These are phyloP conservation scores for Aspergillus pseudoterreus DNA, from an alignment of 2,329 filamentous ascomycete species.

Conservation along the genomic window DNA sequence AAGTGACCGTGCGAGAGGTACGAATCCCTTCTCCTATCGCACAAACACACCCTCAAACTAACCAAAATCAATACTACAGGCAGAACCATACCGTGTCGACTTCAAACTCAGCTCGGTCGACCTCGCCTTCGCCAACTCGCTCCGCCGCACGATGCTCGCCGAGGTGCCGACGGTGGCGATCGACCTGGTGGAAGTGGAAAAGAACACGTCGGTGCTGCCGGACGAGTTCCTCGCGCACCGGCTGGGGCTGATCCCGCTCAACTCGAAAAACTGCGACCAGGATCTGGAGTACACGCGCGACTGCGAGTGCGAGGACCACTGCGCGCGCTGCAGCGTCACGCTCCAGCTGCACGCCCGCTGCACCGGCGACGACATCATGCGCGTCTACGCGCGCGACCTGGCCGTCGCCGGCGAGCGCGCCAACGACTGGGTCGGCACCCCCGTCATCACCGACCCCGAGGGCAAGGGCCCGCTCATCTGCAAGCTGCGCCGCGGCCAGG, in stretches of 20 bases:
- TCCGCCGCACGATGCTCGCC: conserved; percentile 85
- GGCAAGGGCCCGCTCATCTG: conserved; percentile 80
- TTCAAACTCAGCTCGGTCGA: conserved; percentile 89
- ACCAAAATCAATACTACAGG: conserved; percentile 47
- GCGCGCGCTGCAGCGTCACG: conserved; percentile 83
- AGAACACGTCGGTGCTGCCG: conserved; percentile 91
- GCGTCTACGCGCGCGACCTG: conserved; percentile 87
- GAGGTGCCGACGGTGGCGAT: conserved; percentile 94
- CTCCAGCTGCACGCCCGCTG: conserved; percentile 83
- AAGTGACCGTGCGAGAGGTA: conserved; percentile 48
- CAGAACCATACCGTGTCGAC: conserved; percentile 75
- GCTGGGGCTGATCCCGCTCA: conserved; percentile 83
- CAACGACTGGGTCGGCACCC: conserved; percentile 72
- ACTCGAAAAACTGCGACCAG: conserved; percentile 76
- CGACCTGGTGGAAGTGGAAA: conserved; percentile 87
- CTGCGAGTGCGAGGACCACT: conserved; percentile 95
- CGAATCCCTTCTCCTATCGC: background rate
- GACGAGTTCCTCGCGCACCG: conserved; percentile 96
- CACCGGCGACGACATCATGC: conserved; percentile 82
- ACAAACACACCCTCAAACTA: background rate
- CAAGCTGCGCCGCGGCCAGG: conserved; percentile 85
- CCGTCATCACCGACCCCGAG: conserved; percentile 79
- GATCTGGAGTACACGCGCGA: conserved; percentile 82
- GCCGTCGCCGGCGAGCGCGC: conserved; percentile 66
- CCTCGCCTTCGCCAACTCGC: conserved; percentile 85